Percentiles rank a stretch among this genome's conserved stretches.
phyloP scores from a whole-genome alignment of 148 eudicot genomes.

The Persicaria maculosa region DNA sequence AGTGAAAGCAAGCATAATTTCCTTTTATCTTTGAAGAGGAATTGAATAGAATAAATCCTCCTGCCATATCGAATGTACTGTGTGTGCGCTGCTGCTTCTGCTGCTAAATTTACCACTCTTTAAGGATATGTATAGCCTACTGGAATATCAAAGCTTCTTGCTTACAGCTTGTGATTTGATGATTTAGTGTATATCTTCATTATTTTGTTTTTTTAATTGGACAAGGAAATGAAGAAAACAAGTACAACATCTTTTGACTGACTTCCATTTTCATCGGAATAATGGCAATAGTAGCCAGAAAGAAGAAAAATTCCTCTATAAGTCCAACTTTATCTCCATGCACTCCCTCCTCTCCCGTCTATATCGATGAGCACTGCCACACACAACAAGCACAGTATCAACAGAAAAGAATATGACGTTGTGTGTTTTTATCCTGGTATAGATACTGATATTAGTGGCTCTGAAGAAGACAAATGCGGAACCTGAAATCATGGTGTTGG shows the following conservation, averaged over 20 bases:
- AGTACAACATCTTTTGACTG: not conserved
- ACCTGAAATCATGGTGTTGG: constrained; percentile 1
- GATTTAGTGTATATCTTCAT: not conserved
- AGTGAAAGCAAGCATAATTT: not conserved
- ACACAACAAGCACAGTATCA: constrained; percentile 6
- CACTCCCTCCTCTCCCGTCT: constrained; percentile 1
- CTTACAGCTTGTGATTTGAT: not conserved
- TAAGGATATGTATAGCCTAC: not conserved
- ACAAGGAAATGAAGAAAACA: not conserved
- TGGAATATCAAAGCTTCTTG: not conserved
- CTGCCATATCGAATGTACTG: not conserved
- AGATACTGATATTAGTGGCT: constrained; percentile 5
- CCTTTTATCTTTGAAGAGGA: not conserved
- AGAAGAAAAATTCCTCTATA: not conserved
- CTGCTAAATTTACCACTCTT: too few species aligned
- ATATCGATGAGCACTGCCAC: constrained; percentile 2
- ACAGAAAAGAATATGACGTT: constrained; percentile 1
- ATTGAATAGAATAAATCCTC: constrained; percentile 2
- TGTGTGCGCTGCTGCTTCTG: not conserved
- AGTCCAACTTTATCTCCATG: not conserved
- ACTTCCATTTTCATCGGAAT: not conserved
- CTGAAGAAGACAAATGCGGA: not conserved
- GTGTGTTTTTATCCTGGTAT: not conserved
- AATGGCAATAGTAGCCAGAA: not conserved
- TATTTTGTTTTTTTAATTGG: not conserved